Evolutionary conservation across 495 filamentous ascomycete species (phyloP).

Genomic region (Penicillium bovifimosum): DNA sequence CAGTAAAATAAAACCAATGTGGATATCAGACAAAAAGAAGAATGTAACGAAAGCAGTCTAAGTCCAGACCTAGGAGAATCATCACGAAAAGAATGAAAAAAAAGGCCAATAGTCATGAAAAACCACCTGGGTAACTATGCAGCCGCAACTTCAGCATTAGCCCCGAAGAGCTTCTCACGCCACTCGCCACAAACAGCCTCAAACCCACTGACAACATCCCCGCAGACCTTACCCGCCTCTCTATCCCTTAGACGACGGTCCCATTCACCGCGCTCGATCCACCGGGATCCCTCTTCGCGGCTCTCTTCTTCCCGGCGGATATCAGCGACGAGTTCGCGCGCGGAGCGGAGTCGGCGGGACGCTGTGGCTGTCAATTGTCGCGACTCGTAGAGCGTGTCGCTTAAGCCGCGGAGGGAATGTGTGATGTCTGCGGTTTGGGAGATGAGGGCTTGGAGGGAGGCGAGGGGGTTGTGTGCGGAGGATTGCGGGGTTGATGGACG

Average conservation of each 20-base stretch:
- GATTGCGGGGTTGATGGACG: slow-evolving; percentile 32
- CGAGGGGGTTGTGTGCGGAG: slow-evolving; percentile 41
- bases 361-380: slow-evolving; percentile 79
- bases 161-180: slow-evolving; percentile 51
- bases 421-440: slow-evolving; percentile 68
- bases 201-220: slow-evolving; percentile 85
- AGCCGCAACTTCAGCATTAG: slow-evolving; percentile 34
- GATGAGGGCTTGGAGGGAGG: slow-evolving; percentile 48
- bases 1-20: slow-evolving; percentile 7
- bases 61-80: background rate
- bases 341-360: slow-evolving; percentile 64
- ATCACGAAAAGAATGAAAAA: background rate
- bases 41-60: slow-evolving; percentile 17
- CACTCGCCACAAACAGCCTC: slow-evolving; percentile 73
- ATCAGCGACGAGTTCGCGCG: slow-evolving; percentile 75
- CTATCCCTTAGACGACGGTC: slow-evolving; percentile 64
- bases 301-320: slow-evolving; percentile 75
- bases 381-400: slow-evolving; percentile 93
- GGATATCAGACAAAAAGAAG: slow-evolving; percentile 26
- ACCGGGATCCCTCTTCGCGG: slow-evolving; percentile 71
- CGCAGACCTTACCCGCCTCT: slow-evolving; percentile 72
- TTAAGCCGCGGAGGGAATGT: slow-evolving; percentile 72
- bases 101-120: slow-evolving; percentile 1
- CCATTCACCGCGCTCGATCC: slow-evolving; percentile 78
- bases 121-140: slow-evolving; percentile 17